phyloP scores from a whole-genome alignment of 129 eudicot genomes.

The Arctium lappa region DNA sequence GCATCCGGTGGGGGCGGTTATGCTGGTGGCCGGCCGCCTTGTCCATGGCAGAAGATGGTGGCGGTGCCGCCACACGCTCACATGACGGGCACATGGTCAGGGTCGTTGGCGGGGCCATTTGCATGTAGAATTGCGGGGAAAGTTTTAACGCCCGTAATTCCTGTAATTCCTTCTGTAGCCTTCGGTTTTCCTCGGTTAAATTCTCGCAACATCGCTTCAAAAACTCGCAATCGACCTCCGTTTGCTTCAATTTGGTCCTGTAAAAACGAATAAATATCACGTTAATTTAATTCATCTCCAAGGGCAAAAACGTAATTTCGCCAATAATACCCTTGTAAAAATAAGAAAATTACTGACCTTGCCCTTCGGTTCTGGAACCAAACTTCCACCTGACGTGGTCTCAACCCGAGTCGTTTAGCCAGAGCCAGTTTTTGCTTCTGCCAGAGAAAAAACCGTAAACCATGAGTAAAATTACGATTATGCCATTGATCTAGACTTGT shows the following conservation, averaged over 20 bases:
- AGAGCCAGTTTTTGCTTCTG: constrained; percentile 89
- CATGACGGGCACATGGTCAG: constrained; percentile 98
- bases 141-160: constrained; percentile 78
- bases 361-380: constrained; percentile 99
- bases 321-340: constrained; percentile 11
- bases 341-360: constrained; percentile 48
- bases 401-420: constrained; percentile 68
- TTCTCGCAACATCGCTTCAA: constrained; percentile 87
- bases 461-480: constrained; percentile 6
- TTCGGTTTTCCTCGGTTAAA: constrained; percentile 81
- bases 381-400: constrained; percentile 98
- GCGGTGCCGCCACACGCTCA: constrained; percentile 79
- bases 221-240: constrained; percentile 93
- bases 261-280: background rate
- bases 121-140: constrained; percentile 96
- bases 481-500: background rate
- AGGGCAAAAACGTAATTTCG: background rate
- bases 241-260: constrained; percentile 95
- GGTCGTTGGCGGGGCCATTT: constrained; percentile 93
- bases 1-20: constrained; percentile 33
- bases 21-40: constrained; percentile 21
- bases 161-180: constrained; percentile 87
- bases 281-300: background rate
- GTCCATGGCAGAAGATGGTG: constrained; percentile 26
- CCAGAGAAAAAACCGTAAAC: background rate